phyloP scores from a whole-genome alignment of 2,329 filamentous ascomycete genomes.

The Claviceps monticola region DNA sequence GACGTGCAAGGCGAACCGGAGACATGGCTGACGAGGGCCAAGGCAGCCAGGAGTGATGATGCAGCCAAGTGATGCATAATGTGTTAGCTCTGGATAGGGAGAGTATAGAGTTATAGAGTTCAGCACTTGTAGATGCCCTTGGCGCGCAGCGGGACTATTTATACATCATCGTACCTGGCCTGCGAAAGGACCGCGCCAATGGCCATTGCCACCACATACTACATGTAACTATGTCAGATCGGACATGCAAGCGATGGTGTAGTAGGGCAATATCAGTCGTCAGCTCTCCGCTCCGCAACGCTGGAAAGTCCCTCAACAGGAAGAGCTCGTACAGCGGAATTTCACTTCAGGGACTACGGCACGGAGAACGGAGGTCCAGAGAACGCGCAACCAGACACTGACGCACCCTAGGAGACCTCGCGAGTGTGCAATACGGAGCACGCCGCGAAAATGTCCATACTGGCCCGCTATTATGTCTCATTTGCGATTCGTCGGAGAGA shows the following conservation, averaged over 20 bases:
- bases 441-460: no score
- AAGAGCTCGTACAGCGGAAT: neutral
- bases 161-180: no score
- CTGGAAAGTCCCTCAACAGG: neutral
- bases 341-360: no score
- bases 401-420: no score
- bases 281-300: neutral
- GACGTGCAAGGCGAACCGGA: slow-evolving; percentile 14
- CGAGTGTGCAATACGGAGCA: no score
- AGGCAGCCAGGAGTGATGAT: slow-evolving; percentile 16
- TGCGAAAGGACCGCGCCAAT: no score
- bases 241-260: neutral
- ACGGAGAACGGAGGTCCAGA: neutral
- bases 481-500: neutral
- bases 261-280: neutral
- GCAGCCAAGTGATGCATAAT: slow-evolving; percentile 19
- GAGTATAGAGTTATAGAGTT: neutral
- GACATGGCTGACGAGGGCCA: slow-evolving; percentile 16
- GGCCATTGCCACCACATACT: no score
- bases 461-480: no score
- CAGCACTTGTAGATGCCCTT: no score
- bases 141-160: no score
- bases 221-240: neutral
- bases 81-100: neutral
- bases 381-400: neutral